Conservation (phyloP, 768 basidiomycete genomes). For the Suillus brevipes region DNA sequence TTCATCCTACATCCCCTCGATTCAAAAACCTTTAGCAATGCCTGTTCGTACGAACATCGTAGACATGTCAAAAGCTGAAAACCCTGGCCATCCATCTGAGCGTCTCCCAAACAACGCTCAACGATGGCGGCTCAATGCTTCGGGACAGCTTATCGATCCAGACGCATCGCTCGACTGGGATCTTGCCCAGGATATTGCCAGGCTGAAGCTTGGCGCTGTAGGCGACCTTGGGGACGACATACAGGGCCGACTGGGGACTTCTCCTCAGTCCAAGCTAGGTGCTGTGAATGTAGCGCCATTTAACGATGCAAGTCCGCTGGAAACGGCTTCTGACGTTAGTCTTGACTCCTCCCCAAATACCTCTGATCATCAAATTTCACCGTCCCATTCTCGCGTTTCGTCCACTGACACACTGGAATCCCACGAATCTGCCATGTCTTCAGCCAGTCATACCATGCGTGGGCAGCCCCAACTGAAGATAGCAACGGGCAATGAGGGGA, state of each 20-base stretch:
- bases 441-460: conserved; percentile 57
- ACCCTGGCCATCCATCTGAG: conserved; percentile 36
- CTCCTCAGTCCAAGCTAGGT: conserved; percentile 64
- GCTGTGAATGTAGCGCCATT: conserved; percentile 53
- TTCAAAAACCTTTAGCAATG: conserved; percentile 48
- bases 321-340: conserved; percentile 70
- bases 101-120: conserved; percentile 39
- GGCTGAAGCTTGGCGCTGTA: conserved; percentile 65
- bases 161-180: conserved; percentile 64
- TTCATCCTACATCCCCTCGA: conserved; percentile 34
- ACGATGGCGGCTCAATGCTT: conserved; percentile 66
- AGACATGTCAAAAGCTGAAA: conserved; percentile 21
- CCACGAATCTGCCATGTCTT: conserved; percentile 54
- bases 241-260: conserved; percentile 57
- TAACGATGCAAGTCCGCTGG: conserved; percentile 68
- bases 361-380: conserved; percentile 63
- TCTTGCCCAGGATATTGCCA: conserved; percentile 70
- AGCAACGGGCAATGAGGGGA: conserved; percentile 52
- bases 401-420: conserved; percentile 75
- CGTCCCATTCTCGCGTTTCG: conserved; percentile 78
- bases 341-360: conserved; percentile 71
- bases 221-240: conserved; percentile 52
- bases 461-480: conserved; percentile 55
- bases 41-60: conserved; percentile 41
- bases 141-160: conserved; percentile 61